A percentile compares a stretch with the other conserved stretches of the same genome.
Evolutionary conservation across 129 eudicot genomes (phyloP).

Genomic region (Apium graveolens): DNA sequence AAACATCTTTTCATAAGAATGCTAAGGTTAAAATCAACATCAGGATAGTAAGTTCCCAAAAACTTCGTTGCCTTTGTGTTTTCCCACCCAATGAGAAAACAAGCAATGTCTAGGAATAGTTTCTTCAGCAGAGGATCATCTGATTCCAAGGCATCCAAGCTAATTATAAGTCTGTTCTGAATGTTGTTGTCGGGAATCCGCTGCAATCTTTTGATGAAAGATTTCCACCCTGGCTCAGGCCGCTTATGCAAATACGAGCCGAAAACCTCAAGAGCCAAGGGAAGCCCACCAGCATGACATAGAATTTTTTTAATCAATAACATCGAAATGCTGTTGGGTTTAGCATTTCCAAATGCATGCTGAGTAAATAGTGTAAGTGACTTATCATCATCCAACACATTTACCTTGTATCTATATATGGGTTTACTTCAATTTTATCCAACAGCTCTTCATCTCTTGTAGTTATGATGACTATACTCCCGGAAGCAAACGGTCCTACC

Average conservation of each 20-base stretch:
- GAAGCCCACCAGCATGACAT: slow-evolving; percentile 9
- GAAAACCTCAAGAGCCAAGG: slow-evolving; percentile 20
- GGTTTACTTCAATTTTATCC: background rate
- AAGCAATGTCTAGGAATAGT: background rate
- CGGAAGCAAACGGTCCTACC: background rate
- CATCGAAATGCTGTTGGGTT: too few species aligned
- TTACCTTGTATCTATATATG: background rate
- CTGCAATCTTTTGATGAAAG: background rate
- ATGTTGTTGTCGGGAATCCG: background rate
- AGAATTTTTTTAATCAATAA: too few species aligned
- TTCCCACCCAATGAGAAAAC: background rate
- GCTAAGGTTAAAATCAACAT: background rate
- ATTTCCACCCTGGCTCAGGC: background rate
- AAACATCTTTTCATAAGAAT: slow-evolving; percentile 2
- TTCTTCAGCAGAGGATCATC: background rate
- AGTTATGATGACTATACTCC: background rate
- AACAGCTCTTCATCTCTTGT: background rate
- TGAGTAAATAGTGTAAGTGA: background rate
- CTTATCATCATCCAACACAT: background rate
- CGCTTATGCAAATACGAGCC: slow-evolving; percentile 12
- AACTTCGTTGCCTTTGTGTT: background rate
- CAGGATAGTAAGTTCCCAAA: background rate
- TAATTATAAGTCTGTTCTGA: slow-evolving; percentile 6
- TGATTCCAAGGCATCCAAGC: background rate
- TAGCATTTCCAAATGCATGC: background rate